Evolutionary conservation across 805 yeast species (phyloP).

Genomic region (Zygotorulaspora sp.): DNA sequence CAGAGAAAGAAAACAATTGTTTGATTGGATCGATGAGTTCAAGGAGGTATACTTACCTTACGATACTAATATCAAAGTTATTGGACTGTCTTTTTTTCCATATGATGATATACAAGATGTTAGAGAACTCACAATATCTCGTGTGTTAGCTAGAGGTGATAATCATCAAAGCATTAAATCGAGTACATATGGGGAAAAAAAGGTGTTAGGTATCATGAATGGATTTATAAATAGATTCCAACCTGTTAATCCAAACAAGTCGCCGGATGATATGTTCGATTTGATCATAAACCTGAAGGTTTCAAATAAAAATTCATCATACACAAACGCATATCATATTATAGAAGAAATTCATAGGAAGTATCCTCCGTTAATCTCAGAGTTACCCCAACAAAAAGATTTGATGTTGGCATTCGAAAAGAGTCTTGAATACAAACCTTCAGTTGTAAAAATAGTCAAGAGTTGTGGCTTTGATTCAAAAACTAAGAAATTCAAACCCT

Average conservation of each 20-base stretch:
- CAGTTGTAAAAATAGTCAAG: constrained; percentile 37
- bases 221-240: constrained; percentile 72
- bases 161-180: constrained; percentile 80
- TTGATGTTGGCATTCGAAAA: constrained; percentile 45
- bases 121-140: constrained; percentile 49
- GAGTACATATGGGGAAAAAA: constrained; percentile 41
- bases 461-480: constrained; percentile 14
- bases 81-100: constrained; percentile 66
- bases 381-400: constrained; percentile 40
- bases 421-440: constrained; percentile 56
- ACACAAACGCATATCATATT: constrained; percentile 45
- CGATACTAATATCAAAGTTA: constrained; percentile 47
- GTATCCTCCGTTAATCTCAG: constrained; percentile 44
- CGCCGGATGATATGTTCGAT: constrained; percentile 70
- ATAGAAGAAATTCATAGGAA: constrained; percentile 37
- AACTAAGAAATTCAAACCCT: constrained; percentile 31
- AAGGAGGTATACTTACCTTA: constrained; percentile 43
- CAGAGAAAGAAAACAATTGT: constrained; percentile 64
- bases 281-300: constrained; percentile 54
- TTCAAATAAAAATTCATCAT: constrained; percentile 40
- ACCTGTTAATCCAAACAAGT: constrained; percentile 41
- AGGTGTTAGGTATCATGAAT: constrained; percentile 59
- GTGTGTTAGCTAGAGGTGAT: constrained; percentile 73
- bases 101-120: constrained; percentile 36
- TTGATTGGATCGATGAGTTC: constrained; percentile 46